phyloP scores from a whole-genome alignment of 306 rosid species.

The Cucurbita argyrosperma region DNA sequence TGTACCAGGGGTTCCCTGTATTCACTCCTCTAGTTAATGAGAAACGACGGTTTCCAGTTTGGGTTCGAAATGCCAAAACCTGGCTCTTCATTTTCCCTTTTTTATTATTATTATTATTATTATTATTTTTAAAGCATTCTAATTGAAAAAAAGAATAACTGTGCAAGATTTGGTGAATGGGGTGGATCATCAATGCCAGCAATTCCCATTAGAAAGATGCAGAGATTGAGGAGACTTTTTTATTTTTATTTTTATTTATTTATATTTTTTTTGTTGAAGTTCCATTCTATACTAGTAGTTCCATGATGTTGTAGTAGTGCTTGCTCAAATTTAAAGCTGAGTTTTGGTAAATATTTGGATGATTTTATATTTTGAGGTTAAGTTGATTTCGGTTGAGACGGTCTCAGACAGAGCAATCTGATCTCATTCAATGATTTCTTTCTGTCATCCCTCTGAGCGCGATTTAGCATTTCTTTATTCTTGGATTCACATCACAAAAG shows the following conservation, averaged over 20 bases:
- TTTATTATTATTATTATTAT: too few relatives aligned
- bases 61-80: neutral
- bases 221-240: neutral
- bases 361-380: too few relatives aligned
- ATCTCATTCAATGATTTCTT: too few relatives aligned
- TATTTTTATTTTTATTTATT: too few relatives aligned
- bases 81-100: neutral
- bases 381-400: too few relatives aligned
- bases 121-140: too few relatives aligned
- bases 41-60: neutral
- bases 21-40: neutral
- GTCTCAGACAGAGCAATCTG: too few relatives aligned
- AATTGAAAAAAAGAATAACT: neutral
- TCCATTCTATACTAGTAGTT: too few relatives aligned
- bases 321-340: neutral
- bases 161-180: neutral
- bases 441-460: too few relatives aligned
- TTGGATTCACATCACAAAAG: too few relatives aligned
- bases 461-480: too few relatives aligned
- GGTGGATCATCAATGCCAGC: neutral
- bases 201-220: neutral
- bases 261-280: too few relatives aligned
- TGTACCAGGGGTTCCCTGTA: neutral
- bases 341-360: neutral
- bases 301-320: neutral